Evolutionary conservation across 1,284 basidiomycete genomes (phyloP).

Genomic region (Clitocybe nebularis): DNA sequence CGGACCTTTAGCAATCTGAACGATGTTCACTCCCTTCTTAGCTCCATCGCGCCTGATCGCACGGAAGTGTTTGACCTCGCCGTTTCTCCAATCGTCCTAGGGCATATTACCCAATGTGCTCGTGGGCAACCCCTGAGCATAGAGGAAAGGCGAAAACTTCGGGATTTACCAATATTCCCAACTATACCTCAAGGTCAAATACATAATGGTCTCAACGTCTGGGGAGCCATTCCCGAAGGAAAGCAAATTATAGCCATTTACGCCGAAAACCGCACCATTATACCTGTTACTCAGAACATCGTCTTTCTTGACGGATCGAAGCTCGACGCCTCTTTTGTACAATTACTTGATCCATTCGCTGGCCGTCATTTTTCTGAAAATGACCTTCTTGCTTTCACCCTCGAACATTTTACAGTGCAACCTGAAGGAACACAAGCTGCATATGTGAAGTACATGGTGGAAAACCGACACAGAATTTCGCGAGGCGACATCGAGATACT

Average conservation of each 20-base stretch:
- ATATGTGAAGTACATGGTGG: slow-evolving; percentile 25
- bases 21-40: too few species aligned
- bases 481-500: slow-evolving; percentile 21
- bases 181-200: too few species aligned
- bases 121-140: too few species aligned
- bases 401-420: slow-evolving; percentile 27
- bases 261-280: slow-evolving; percentile 15
- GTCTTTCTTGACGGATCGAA: slow-evolving; percentile 26
- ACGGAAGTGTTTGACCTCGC: slow-evolving; percentile 25
- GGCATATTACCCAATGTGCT: too few species aligned
- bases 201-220: slow-evolving; percentile 9
- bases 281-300: slow-evolving; percentile 25
- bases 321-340: slow-evolving; percentile 20
- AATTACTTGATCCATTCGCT: slow-evolving; percentile 21
- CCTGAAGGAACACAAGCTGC: slow-evolving; percentile 22
- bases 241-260: slow-evolving; percentile 21
- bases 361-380: slow-evolving; percentile 20
- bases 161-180: too few species aligned
- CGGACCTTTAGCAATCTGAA: slow-evolving; percentile 18
- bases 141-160: too few species aligned
- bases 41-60: too few species aligned
- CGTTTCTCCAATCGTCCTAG: slow-evolving; percentile 10
- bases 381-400: slow-evolving; percentile 24
- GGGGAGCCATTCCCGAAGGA: background rate
- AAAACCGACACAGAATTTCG: slow-evolving; percentile 20